These are phyloP conservation scores for Talaromyces sp. DNA, from an alignment of 2,329 filamentous ascomycete genomes.

Conservation along the genomic window DNA sequence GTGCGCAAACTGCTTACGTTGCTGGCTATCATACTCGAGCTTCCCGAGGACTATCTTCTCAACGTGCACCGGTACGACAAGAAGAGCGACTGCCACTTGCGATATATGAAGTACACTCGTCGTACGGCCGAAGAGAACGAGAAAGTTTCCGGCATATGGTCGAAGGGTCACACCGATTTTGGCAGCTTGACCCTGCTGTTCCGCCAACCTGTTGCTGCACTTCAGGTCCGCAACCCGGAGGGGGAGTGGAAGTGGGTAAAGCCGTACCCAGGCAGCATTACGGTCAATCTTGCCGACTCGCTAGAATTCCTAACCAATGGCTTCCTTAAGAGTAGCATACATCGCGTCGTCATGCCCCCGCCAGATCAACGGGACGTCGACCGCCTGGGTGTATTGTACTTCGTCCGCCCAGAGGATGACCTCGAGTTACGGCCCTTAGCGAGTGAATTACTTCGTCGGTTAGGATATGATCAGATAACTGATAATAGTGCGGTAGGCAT, in stretches of 20 bases:
- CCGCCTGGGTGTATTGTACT: conserved; percentile 41
- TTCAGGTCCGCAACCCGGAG: conserved; percentile 51
- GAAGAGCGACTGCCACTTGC: conserved; percentile 56
- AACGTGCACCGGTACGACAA: conserved; percentile 56
- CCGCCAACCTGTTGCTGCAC: conserved; percentile 54
- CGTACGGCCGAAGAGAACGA: conserved; percentile 49
- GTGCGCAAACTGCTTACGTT: conserved; percentile 55
- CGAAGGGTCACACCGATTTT: conserved; percentile 52
- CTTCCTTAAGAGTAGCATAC: conserved; percentile 47
- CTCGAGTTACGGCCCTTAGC: conserved; percentile 28
- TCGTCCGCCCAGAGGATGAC: conserved; percentile 42
- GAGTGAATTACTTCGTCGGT: conserved; percentile 1
- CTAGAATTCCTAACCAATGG: conserved; percentile 44
- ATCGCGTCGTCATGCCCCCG: conserved; percentile 47
- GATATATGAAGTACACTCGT: conserved; percentile 58
- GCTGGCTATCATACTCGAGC: conserved; percentile 58
- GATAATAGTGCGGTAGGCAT: conserved; percentile 13
- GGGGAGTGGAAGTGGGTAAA: conserved; percentile 50
- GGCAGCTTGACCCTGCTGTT: conserved; percentile 57
- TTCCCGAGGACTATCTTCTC: conserved; percentile 56
- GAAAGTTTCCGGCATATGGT: conserved; percentile 36
- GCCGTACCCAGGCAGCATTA: conserved; percentile 47
- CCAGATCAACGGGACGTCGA: conserved; percentile 42
- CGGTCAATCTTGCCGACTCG: conserved; percentile 51
- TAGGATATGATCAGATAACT: conserved; percentile 12